Conservation (phyloP, 352 stramenopile genomes). For the Globisporangium nodosum region DNA sequence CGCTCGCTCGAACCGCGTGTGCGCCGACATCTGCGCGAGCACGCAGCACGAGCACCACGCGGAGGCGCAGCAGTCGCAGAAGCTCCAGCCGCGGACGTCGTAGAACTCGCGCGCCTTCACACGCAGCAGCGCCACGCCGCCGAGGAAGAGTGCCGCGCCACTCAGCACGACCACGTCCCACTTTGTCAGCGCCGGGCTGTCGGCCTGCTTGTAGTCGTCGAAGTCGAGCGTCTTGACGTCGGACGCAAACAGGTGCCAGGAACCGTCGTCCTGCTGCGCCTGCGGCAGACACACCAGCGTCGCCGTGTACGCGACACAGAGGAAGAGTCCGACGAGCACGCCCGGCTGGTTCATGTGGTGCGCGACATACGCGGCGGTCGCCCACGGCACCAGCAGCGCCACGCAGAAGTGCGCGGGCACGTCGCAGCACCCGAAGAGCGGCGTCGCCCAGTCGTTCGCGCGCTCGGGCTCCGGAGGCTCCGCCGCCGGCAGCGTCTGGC, state of each 20-base stretch:
- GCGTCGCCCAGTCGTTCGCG: constrained; percentile 5
- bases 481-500: background rate
- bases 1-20: background rate
- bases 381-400: constrained; percentile 19
- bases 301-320: background rate
- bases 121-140: background rate
- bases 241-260: background rate
- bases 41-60: constrained; percentile 16
- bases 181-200: constrained; percentile 20
- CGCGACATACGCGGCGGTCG: constrained; percentile 9
- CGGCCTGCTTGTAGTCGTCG: constrained; percentile 14
- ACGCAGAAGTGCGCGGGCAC: constrained; percentile 19
- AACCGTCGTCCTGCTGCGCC: background rate
- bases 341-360: constrained; percentile 6
- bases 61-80: constrained; percentile 9
- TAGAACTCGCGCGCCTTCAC: constrained; percentile 4
- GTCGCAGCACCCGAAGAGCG: constrained; percentile 17
- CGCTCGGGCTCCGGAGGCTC: background rate
- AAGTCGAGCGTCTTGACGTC: background rate
- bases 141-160: background rate
- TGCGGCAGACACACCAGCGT: background rate
- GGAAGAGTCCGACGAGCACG: background rate
- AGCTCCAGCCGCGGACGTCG: constrained; percentile 8
- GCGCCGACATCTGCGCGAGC: constrained; percentile 19
- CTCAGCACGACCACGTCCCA: constrained; percentile 15